Conservation (phyloP, 2,329 filamentous ascomycete genomes). For the Lachnellula subtilissima region DNA sequence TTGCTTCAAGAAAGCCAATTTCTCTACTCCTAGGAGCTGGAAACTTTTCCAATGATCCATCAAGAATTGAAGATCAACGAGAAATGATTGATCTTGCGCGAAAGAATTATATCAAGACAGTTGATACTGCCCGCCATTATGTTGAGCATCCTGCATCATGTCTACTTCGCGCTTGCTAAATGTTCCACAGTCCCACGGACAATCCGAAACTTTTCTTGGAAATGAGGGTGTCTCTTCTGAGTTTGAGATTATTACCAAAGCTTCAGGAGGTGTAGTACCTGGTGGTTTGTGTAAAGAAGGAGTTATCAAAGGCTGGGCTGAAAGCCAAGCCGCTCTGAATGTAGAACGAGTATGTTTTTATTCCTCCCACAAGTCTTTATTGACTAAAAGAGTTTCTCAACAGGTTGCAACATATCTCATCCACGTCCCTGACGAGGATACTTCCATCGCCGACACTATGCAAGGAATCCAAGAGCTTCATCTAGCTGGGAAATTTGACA, state of each 20-base stretch:
- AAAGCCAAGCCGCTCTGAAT: constrained; percentile 6
- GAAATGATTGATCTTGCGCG: constrained; percentile 6
- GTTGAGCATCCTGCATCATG: not conserved
- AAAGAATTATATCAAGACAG: constrained; percentile 3
- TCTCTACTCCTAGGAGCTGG: not conserved
- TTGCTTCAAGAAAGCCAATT: not conserved
- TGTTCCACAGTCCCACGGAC: not conserved
- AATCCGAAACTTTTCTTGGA: constrained; percentile 8
- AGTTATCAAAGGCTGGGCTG: constrained; percentile 4
- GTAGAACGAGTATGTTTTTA: not conserved
- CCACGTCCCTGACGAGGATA: constrained; percentile 4
- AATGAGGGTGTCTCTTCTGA: constrained; percentile 4
- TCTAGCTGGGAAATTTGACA: constrained; percentile 3
- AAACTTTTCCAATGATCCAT: not conserved
- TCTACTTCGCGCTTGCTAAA: not conserved
- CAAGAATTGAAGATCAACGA: not conserved
- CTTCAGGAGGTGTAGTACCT: not conserved
- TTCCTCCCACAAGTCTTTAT: not conserved
- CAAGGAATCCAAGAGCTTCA: constrained; percentile 8
- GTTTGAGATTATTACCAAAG: constrained; percentile 11
- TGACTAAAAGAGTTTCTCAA: not conserved
- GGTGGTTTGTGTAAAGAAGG: constrained; percentile 5
- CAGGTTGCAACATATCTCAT: constrained; percentile 8
- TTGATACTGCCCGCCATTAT: constrained; percentile 11
- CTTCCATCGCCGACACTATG: constrained; percentile 3